phyloP scores from a whole-genome alignment of 148 eudicot genomes.

The Camellia japonica region DNA sequence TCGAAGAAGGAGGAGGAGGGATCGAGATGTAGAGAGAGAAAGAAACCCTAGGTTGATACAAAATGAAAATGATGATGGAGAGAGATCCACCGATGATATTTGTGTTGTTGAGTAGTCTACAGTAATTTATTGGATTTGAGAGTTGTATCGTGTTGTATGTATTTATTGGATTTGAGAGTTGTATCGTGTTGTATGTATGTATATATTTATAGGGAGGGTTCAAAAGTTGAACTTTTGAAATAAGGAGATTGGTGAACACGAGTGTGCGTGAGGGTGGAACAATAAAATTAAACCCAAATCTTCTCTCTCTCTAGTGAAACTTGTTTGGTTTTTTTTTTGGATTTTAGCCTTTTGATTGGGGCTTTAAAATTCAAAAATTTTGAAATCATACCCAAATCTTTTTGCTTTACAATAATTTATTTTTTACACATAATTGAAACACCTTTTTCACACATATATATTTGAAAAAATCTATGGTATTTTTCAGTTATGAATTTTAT shows the following conservation, averaged over 20 bases:
- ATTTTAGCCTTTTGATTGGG: background rate
- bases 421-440: no score
- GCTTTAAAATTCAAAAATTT: background rate
- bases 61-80: background rate
- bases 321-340: no score
- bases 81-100: background rate
- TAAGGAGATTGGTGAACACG: background rate
- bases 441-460: no score
- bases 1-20: background rate
- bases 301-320: background rate
- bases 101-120: no score
- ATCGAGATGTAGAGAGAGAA: background rate
- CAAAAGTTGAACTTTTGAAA: conserved; percentile 13
- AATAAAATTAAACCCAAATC: background rate
- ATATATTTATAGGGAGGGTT: background rate
- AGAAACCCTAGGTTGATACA: conserved; percentile 12
- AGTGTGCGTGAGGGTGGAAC: background rate
- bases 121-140: no score
- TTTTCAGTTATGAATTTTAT: no score
- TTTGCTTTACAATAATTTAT: no score
- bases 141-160: no score
- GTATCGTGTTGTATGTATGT: no score
- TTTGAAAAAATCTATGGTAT: no score
- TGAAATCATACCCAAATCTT: no score
- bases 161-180: no score